Evolutionary conservation across 345 rosid species (phyloP).

Genomic region (Gossypium thurberi): DNA sequence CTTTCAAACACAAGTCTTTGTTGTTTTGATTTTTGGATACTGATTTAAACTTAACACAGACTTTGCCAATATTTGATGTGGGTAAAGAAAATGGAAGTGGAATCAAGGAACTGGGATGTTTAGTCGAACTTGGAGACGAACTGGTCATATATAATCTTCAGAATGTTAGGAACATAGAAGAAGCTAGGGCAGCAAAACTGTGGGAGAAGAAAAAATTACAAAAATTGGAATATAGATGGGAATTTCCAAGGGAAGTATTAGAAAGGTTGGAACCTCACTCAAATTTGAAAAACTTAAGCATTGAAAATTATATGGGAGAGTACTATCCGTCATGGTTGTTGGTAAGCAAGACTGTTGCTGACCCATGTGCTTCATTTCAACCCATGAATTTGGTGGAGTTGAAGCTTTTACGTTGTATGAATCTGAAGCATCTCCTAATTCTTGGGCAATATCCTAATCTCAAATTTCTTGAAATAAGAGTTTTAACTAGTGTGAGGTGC

Average conservation of each 20-base stretch:
- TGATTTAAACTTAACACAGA: no score
- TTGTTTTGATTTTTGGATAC: no score
- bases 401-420: no score
- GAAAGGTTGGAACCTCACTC: constrained; percentile 7
- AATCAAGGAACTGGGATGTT: not conserved
- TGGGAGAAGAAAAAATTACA: not conserved
- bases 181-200: constrained; percentile 16
- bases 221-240: not conserved
- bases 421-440: no score
- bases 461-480: no score
- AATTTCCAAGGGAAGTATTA: not conserved
- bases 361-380: no score
- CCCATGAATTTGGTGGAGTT: no score
- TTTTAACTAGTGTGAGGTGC: no score
- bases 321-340: not conserved
- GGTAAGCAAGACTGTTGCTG: no score
- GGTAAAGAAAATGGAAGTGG: not conserved
- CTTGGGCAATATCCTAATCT: no score
- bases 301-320: constrained; percentile 3
- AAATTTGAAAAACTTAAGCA: constrained; percentile 4
- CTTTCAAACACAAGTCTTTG: no score
- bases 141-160: not conserved
- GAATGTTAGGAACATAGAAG: not conserved
- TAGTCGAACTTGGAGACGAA: not conserved
- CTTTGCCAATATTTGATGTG: not conserved